Conservation (phyloP, 78 protist genomes). For the Thecamonas trahens region DNA sequence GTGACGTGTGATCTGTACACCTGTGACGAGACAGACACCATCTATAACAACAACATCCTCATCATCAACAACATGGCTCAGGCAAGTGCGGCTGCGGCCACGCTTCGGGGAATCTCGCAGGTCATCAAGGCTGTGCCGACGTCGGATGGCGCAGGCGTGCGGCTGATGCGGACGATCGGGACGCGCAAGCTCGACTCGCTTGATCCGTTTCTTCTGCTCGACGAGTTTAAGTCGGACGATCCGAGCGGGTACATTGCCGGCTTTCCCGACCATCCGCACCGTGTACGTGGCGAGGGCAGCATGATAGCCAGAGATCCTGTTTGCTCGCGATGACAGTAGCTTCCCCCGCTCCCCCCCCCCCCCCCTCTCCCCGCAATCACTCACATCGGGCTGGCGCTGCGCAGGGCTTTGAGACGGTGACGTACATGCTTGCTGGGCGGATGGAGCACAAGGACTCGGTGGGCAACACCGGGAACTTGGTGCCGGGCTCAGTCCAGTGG, state of each 20-base stretch:
- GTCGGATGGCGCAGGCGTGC: background rate
- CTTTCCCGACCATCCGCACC: slow-evolving; percentile 70
- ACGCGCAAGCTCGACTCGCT: background rate
- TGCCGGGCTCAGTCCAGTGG: slow-evolving; percentile 57
- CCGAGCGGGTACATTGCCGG: slow-evolving; percentile 34
- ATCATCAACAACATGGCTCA: too few species aligned
- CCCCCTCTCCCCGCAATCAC: too few species aligned
- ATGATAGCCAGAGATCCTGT: background rate
- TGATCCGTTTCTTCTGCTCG: slow-evolving; percentile 53
- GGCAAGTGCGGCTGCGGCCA: too few species aligned
- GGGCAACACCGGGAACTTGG: slow-evolving; percentile 46
- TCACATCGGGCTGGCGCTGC: background rate
- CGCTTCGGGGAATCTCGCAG: background rate
- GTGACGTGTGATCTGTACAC: too few species aligned
- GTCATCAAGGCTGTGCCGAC: background rate
- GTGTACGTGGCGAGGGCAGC: background rate
- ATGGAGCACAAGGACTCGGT: slow-evolving; percentile 50
- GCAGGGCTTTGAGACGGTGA: slow-evolving; percentile 78
- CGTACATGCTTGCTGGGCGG: slow-evolving; percentile 57
- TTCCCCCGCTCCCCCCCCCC: too few species aligned
- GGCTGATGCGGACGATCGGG: background rate
- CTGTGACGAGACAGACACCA: too few species aligned
- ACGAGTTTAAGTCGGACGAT: slow-evolving; percentile 24
- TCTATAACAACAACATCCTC: too few species aligned
- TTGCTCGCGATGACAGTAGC: too few species aligned